Percentiles rank a stretch among this genome's conserved stretches.
These are phyloP conservation scores for Phytophthora palmivora DNA, from an alignment of 352 stramenopile species.

Conservation along the genomic window DNA sequence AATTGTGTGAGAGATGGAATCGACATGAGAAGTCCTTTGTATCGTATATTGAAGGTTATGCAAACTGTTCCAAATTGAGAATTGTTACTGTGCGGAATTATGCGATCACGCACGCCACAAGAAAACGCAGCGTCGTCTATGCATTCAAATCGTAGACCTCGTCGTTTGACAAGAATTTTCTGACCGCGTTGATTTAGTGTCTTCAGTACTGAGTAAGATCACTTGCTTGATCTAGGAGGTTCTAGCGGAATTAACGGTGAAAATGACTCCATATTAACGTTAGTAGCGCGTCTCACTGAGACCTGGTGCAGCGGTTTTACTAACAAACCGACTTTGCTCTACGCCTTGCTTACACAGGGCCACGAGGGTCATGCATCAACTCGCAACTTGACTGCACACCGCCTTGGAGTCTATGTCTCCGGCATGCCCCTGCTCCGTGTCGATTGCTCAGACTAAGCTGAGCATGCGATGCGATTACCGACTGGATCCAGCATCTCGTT, in stretches of 20 bases:
- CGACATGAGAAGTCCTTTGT: too few relatives aligned
- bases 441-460: constrained; percentile 23
- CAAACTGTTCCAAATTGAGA: background rate
- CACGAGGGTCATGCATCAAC: constrained; percentile 11
- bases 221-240: too few relatives aligned
- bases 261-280: constrained; percentile 5
- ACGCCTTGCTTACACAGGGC: constrained; percentile 18
- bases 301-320: constrained; percentile 8
- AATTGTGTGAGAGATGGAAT: too few relatives aligned
- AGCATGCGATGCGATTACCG: constrained; percentile 1
- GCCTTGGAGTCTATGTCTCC: constrained; percentile 21
- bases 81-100: background rate
- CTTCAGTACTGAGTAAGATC: too few relatives aligned
- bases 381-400: constrained; percentile 22
- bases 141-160: constrained; percentile 14
- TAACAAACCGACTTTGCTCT: constrained; percentile 16
- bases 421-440: constrained; percentile 10
- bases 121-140: constrained; percentile 5
- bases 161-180: constrained; percentile 28
- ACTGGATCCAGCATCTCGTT: too few relatives aligned
- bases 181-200: background rate
- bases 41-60: too few relatives aligned
- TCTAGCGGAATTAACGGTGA: too few relatives aligned
- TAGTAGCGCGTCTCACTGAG: background rate
- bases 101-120: constrained; percentile 20